Evolutionary conservation across 2,329 filamentous ascomycete species (phyloP).

Genomic region (Apiospora saccharicola): DNA sequence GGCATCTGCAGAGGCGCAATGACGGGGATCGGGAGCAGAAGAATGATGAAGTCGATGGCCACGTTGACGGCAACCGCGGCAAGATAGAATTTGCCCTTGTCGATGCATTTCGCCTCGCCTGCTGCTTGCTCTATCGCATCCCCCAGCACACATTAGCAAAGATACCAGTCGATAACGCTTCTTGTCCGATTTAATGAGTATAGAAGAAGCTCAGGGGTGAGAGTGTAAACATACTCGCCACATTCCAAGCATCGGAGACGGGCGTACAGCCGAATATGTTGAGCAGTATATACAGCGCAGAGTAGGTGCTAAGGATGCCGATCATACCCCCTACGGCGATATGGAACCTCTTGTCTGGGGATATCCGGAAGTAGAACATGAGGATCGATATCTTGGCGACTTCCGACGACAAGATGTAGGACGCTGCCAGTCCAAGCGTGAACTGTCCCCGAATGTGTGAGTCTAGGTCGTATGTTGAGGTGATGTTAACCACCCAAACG

Average conservation of each 20-base stretch:
- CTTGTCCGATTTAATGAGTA: neutral
- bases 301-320: neutral
- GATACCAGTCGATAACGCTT: neutral
- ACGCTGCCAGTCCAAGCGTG: neutral
- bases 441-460: neutral
- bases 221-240: neutral
- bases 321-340: neutral
- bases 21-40: conserved; percentile 24
- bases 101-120: neutral
- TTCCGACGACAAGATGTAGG: conserved; percentile 1
- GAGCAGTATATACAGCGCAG: neutral
- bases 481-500: no score
- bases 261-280: neutral
- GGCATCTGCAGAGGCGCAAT: conserved; percentile 24
- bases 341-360: neutral
- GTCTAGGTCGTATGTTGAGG: neutral
- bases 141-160: neutral
- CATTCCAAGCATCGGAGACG: neutral
- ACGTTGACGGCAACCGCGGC: conserved; percentile 20
- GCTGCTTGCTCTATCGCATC: neutral
- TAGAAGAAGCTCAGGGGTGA: neutral
- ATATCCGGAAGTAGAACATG: conserved; percentile 6
- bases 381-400: neutral
- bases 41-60: conserved; percentile 26
- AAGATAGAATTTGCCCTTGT: neutral